Base-by-base conservation (phyloP, 192 early-diverging fungal species). In the Coemansia sp. region DNA sequence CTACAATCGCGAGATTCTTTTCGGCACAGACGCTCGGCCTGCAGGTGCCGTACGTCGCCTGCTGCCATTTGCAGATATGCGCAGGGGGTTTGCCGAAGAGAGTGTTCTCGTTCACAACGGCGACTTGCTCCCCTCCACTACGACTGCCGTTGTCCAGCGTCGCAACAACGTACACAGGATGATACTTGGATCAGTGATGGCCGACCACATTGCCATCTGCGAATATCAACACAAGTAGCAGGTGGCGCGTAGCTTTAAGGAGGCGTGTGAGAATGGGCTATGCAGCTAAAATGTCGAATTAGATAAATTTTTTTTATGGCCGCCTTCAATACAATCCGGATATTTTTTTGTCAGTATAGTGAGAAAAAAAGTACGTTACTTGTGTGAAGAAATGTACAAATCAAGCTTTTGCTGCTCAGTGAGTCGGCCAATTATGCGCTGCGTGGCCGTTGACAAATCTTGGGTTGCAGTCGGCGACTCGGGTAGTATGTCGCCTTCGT, bases 161-260 rank as follows among this genome's bases (percentile, higher is more conserved):
- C 65, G 67, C 9, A 55, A 71, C 29, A 36, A 46, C 13, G 60
- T 70, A 10, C 64, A 73, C 22, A 73, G 81, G 29, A 73, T 84
- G 27, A 29, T 84, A 24, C 68, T 84, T 20, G 81, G 81, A 12
- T 75, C 81, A 2, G 81, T 79, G 6, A 84, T 84, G 81, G 76
- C 77, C 31, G 68, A 84, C 49, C 73, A 76, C 57, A 78, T 84
- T 18, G 81, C 81, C 13, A 78, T 78, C 44, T 84, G 81, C 61
- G 36, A 70, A 6, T 60, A 60, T 18, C 57, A n/a, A 10, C 38
- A 52, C 31, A 31, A 67, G 24, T 20, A 33, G 15, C 13, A 3
- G 16, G 13, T 24, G 13, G 12, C 20, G 31, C 4, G 20, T 68
- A 16, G 22, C 22, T 40, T 40, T 10, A 40, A 7, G 38, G 36